Conservation (phyloP, 768 basidiomycete species). For the Kwoniella dendrophila region DNA sequence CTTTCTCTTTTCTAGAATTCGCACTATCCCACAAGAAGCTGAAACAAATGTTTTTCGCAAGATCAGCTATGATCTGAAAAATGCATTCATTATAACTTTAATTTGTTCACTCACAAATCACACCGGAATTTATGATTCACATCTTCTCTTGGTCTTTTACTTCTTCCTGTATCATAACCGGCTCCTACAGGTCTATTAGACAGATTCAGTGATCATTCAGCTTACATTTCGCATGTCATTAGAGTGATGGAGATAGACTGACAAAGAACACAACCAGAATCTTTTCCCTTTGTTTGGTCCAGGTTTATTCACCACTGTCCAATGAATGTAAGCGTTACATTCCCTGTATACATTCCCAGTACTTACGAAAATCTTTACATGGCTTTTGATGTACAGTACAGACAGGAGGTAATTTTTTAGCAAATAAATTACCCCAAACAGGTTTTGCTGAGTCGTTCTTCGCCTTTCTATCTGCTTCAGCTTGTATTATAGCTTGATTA, state of each 20-base stretch:
- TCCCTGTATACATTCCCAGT: not conserved
- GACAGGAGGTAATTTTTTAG: constrained; percentile 53
- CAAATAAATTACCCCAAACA: constrained; percentile 52
- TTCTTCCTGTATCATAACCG: constrained; percentile 52
- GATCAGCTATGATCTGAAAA: not conserved
- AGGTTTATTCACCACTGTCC: constrained; percentile 51
- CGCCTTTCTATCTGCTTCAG: constrained; percentile 26
- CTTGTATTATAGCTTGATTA: constrained; percentile 39
- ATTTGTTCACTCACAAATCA: constrained; percentile 47
- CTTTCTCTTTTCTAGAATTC: constrained; percentile 41
- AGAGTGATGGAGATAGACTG: constrained; percentile 14
- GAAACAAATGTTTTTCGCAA: not conserved
- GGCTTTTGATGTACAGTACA: constrained; percentile 53
- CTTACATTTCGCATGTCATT: not conserved
- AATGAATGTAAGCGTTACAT: not conserved
- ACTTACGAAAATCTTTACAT: constrained; percentile 54
- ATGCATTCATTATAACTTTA: not conserved
- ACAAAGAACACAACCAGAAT: constrained; percentile 56
- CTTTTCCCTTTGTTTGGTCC: constrained; percentile 55
- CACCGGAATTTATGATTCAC: constrained; percentile 54
- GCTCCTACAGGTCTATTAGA: constrained; percentile 50
- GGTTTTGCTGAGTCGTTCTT: constrained; percentile 44
- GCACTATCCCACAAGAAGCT: constrained; percentile 56
- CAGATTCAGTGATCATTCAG: constrained; percentile 9
- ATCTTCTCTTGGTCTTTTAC: constrained; percentile 52